Evolutionary conservation across 441 rosid species (phyloP).

Genomic region (Populus hybrid): DNA sequence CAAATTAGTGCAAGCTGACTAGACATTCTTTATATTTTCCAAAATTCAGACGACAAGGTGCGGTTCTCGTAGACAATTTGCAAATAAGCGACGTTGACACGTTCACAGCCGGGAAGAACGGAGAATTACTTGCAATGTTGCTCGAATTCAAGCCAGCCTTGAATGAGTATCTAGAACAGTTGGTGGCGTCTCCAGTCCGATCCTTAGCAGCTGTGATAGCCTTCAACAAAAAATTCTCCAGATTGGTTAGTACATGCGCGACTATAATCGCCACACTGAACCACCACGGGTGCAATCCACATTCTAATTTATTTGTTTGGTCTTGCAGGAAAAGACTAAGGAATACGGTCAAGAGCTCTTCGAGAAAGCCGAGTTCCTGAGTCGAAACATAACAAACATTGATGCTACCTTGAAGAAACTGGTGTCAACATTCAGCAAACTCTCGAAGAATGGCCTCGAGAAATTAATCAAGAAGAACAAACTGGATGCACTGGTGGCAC

Average conservation of each 20-base stretch:
- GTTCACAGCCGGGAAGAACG: conserved; percentile 23
- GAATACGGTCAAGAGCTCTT: conserved; percentile 46
- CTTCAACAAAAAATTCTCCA: conserved; percentile 46
- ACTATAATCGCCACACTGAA: not conserved
- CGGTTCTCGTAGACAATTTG: conserved; percentile 44
- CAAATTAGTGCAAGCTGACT: not conserved
- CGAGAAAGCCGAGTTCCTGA: conserved; percentile 39
- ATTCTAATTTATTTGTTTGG: not conserved
- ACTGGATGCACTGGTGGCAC: conserved; percentile 48
- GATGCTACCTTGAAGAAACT: conserved; percentile 33
- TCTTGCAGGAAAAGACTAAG: conserved; percentile 42
- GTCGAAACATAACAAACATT: conserved; percentile 19
- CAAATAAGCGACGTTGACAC: conserved; percentile 36
- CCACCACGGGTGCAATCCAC: not conserved
- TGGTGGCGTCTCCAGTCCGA: conserved; percentile 55
- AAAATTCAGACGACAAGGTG: conserved; percentile 44
- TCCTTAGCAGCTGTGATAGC: conserved; percentile 62
- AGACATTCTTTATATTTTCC: not conserved
- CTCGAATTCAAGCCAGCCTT: conserved; percentile 63
- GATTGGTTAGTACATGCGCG: conserved; percentile 31
- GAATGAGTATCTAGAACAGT: conserved; percentile 43
- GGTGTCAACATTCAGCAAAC: conserved; percentile 21
- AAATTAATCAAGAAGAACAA: conserved; percentile 34
- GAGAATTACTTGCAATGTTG: conserved; percentile 37
- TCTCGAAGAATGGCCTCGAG: conserved; percentile 47